Conservation (phyloP, 176 grass and related monocot genomes). For the Carex kokanica region DNA sequence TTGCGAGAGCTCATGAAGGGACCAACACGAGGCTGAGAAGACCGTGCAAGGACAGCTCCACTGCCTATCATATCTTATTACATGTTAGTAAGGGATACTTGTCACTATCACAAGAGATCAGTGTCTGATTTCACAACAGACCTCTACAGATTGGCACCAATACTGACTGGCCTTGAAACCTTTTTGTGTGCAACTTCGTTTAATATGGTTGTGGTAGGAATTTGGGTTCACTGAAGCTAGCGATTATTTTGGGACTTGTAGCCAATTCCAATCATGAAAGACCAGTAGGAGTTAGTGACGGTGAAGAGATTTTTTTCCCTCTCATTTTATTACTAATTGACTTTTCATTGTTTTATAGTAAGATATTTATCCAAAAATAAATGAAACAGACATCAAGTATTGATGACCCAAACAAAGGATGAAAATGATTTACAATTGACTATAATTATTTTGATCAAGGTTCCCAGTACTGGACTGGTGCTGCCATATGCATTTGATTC, state of each 20-base stretch:
- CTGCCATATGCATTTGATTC: neutral
- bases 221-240: neutral
- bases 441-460: neutral
- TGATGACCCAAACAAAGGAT: neutral
- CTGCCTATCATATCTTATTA: slow-evolving; percentile 34
- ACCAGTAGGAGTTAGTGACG: neutral
- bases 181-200: neutral
- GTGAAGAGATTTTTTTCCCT: neutral
- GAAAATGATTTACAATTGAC: neutral
- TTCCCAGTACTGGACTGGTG: neutral
- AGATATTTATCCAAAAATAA: neutral
- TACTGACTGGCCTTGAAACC: neutral
- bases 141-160: neutral
- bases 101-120: neutral
- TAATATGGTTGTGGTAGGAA: neutral
- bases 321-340: neutral
- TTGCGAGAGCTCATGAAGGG: slow-evolving; percentile 92
- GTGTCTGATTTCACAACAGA: neutral
- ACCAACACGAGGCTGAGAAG: slow-evolving; percentile 93
- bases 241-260: neutral
- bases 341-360: neutral
- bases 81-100: neutral
- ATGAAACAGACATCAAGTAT: neutral
- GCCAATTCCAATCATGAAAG: neutral
- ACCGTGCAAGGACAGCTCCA: slow-evolving; percentile 97